Base-by-base conservation (phyloP, 805 yeast species). In the Candida fluviatilis region DNA sequence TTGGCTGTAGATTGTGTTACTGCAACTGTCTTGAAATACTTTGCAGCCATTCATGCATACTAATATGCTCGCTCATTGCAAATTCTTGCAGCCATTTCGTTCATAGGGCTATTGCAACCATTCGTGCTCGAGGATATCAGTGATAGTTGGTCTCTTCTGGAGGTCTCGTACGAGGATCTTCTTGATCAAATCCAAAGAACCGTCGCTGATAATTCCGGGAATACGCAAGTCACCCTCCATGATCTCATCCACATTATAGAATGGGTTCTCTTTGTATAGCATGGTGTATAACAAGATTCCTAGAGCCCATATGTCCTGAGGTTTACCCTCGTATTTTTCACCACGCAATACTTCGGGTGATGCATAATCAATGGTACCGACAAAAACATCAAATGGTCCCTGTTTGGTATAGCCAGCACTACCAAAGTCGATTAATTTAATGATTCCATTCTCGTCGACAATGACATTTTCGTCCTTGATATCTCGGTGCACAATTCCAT, bases 341-440 rank as follows among this genome's bases (percentile, higher is more conserved):
- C 98, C 99, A 36, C 81, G 74, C 25, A 93, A 68, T 0, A 93
- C 96, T 60, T 93, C 99, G 0, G 99, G 99, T 0, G 98, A 95
- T 1, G 98, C 98, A 59, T 91, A 93, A 59, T 93, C 97, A 31
- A 93, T 81, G 0, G 99, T 93, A 2, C 99, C 99, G 2, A 93
- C 98, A 62, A 93, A 91, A 4, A 93, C 96, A 49, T 91, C 96
- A 62, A 91, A 93, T 4, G 98, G 98, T 0, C 97, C 98, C 64
- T 83, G 88, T 47, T 75, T 78, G 15, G 81, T 78, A 58, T 88
- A 88, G 0, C 97, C 96, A 1, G 98, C 95, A 34, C 95, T 83
- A 1, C 99, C 99, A 59, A 89, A 91, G 62, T 91, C 99, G 54
- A 91, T 91, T 45, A 91, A 67, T 57, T 89, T 90, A 37, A 87